phyloP scores from a whole-genome alignment of 2,329 filamentous ascomycete species.

The Sporothrix curviconia region DNA sequence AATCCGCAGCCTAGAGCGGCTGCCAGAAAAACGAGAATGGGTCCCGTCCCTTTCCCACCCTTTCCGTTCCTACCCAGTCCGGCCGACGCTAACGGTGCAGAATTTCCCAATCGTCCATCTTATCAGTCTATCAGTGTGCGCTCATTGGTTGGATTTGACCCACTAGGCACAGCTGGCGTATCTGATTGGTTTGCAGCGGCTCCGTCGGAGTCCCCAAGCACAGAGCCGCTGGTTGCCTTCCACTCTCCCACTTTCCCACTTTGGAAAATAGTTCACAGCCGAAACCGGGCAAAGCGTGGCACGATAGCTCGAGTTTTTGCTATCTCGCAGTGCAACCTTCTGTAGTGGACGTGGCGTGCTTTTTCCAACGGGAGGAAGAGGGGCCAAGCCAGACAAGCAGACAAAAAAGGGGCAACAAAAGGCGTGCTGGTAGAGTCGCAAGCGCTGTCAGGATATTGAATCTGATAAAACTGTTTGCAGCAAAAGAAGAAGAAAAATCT shows the following conservation, averaged over 20 bases:
- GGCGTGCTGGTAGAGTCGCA: background rate
- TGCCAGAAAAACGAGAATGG: no score
- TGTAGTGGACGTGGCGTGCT: background rate
- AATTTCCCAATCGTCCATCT: slow-evolving; percentile 18
- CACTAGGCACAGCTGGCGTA: background rate
- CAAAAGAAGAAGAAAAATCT: background rate
- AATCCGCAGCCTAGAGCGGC: no score
- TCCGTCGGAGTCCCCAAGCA: no score
- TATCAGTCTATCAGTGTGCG: slow-evolving; percentile 17
- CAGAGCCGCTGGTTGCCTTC: slow-evolving; percentile 2
- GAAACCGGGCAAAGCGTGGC: background rate
- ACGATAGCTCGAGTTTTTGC: background rate
- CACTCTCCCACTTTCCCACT: background rate
- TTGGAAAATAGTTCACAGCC: background rate
- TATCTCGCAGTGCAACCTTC: background rate
- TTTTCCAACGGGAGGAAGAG: background rate
- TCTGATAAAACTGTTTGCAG: background rate
- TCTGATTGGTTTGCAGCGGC: slow-evolving; percentile 13
- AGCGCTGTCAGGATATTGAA: background rate
- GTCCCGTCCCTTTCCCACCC: background rate
- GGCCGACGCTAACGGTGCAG: background rate
- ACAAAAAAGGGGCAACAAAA: no score
- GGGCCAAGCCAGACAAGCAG: no score
- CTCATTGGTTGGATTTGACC: slow-evolving; percentile 10
- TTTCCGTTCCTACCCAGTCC: background rate